Evolutionary conservation across 1,284 basidiomycete species (phyloP), one percentile per base, ranked within the genome.

Genomic region (Takashimella tepidaria): DNA sequence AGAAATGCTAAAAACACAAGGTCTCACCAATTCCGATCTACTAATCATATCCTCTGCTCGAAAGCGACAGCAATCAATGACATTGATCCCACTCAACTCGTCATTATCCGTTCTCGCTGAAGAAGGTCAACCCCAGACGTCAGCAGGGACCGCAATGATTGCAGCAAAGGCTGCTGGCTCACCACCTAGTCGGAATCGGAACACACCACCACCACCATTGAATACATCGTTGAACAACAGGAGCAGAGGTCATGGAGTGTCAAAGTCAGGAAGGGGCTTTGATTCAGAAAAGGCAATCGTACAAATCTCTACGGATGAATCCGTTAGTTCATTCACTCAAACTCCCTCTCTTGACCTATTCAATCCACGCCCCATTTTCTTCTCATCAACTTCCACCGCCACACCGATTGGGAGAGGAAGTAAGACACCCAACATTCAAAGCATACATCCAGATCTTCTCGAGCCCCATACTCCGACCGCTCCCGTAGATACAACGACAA

Each of bases 1-100:
- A 1, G 47, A 58, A 3, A 44, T 56, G 5, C 61, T 74, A 23
- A 62, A 60, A 44, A 55, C 58, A 0, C 68, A 73, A 49, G 73
- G 73, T 8, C 46, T 74, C 21, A 63, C 66, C 1, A 67, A 74
- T 13, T 45, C 56, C 8, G 71, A 74, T 44, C 53, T 74, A 24
- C 45, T 69, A 1, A 49, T 72, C 16, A 70, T 74, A 45, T 50
- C 61, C 1, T 59, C 65, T 1, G 64, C 70, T 0, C 49, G 64
- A 13, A 55, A 57, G 37, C 49, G 55, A 11, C 61, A 63, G 23
- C 49, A 55, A 23, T 25, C 51, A 1, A 54, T 57, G 5, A 20
- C 23, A 0, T 4, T n/a, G 11, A 43, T 27, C 16, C 50, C 50
- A 3, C 31, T 56, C 41, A 26, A 37, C 44, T 31, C 22, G 21